These are phyloP conservation scores for Suillus alpinus DNA, from an alignment of 768 basidiomycete genomes.

Conservation along the genomic window DNA sequence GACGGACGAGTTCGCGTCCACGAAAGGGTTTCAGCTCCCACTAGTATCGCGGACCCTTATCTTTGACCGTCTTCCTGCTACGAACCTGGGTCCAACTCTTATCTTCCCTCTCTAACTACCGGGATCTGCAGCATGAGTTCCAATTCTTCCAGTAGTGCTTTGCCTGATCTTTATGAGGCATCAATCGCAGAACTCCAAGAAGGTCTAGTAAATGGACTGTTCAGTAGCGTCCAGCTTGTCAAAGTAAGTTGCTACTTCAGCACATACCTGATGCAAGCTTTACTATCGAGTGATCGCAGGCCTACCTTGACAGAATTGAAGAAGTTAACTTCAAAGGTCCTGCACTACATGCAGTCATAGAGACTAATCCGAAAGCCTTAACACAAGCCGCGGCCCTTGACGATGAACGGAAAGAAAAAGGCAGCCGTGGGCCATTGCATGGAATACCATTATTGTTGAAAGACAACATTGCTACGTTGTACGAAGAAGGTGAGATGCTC, in stretches of 20 bases:
- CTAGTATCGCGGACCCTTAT: neutral
- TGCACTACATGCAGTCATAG: slow-evolving; percentile 33
- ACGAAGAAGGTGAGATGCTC: slow-evolving; percentile 14
- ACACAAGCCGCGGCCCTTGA: slow-evolving; percentile 29
- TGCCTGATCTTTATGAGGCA: slow-evolving; percentile 38
- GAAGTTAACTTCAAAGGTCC: slow-evolving; percentile 36
- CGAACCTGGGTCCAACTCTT: neutral
- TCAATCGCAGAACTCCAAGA: slow-evolving; percentile 31
- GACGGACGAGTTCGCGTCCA: neutral
- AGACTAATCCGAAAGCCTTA: slow-evolving; percentile 30
- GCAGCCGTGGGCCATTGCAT: slow-evolving; percentile 25
- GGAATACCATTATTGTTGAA: slow-evolving; percentile 33
- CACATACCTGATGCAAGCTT: neutral
- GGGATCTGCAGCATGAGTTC: neutral
- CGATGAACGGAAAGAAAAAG: slow-evolving; percentile 18
- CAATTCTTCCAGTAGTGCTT: neutral
- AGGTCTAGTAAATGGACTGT: slow-evolving; percentile 27
- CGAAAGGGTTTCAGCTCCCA: neutral
- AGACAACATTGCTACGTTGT: slow-evolving; percentile 22
- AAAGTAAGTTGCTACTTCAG: slow-evolving; percentile 16
- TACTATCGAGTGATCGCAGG: slow-evolving; percentile 16
- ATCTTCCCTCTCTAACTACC: neutral
- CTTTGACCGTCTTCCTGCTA: neutral
- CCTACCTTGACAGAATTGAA: slow-evolving; percentile 36
- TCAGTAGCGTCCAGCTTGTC: slow-evolving; percentile 37